Conservation (phyloP, 768 basidiomycete species). For the Tricholoma terreum region DNA sequence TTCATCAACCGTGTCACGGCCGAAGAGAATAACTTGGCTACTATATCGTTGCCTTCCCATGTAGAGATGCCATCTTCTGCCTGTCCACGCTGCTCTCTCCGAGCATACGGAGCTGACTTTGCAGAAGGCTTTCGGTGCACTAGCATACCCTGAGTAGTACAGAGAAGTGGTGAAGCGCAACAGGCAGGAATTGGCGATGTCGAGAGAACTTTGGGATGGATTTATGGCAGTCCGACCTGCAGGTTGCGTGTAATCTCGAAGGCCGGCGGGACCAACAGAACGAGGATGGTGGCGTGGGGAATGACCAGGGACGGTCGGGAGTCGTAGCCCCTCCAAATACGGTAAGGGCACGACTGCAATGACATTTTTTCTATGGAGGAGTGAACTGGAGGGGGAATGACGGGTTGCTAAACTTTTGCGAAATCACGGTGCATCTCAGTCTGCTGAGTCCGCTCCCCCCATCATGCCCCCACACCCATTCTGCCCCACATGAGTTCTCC, state of each 20-base stretch:
- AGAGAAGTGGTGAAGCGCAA: constrained; percentile 45
- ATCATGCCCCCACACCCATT: too few relatives aligned
- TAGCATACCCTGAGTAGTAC: constrained; percentile 72
- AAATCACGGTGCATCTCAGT: too few relatives aligned
- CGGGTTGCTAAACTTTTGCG: too few relatives aligned
- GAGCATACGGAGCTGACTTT: constrained; percentile 10
- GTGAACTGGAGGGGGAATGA: too few relatives aligned
- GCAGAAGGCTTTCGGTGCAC: constrained; percentile 29
- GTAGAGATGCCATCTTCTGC: constrained; percentile 11
- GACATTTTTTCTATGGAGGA: too few relatives aligned
- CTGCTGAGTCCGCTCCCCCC: too few relatives aligned
- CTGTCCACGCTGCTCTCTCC: constrained; percentile 14
- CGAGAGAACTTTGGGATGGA: constrained; percentile 49
- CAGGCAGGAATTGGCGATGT: constrained; percentile 59
- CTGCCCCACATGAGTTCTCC: too few relatives aligned
- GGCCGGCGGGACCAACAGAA: constrained; percentile 20
- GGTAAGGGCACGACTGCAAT: constrained; percentile 17
- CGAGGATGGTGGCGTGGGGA: constrained; percentile 11
- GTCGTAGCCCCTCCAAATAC: constrained; percentile 16
- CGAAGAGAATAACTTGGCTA: background rate
- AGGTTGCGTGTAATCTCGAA: constrained; percentile 17
- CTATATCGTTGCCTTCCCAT: constrained; percentile 8
- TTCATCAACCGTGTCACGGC: background rate
- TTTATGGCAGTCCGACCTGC: constrained; percentile 26
- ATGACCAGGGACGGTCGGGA: constrained; percentile 7